Percentiles rank a stretch among this genome's conserved stretches.
Evolutionary conservation across 345 rosid species (phyloP).

Genomic region (Populus nigra): DNA sequence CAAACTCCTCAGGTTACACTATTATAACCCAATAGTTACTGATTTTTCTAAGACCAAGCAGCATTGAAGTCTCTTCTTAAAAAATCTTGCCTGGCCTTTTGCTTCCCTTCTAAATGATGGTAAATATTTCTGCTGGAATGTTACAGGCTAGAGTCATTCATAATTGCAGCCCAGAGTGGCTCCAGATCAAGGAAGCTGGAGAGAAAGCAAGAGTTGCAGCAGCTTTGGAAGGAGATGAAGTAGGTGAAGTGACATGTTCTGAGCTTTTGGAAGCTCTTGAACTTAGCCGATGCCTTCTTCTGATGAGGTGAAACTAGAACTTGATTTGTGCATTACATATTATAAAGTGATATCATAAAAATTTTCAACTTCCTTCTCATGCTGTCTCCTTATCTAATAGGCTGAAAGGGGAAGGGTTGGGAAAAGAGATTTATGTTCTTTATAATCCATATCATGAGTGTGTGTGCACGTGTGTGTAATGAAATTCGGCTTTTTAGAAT

Average conservation of each 20-base stretch:
- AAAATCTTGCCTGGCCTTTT: neutral
- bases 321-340: neutral
- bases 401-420: neutral
- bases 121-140: conserved; percentile 13
- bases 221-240: conserved; percentile 70
- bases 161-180: conserved; percentile 84
- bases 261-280: conserved; percentile 99
- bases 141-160: conserved; percentile 92
- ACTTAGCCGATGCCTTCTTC: conserved; percentile 88
- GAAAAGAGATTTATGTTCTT: neutral
- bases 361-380: neutral
- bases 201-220: conserved; percentile 84
- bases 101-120: neutral
- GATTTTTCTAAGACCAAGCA: conserved; percentile 4
- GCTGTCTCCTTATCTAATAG: neutral
- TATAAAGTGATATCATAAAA: neutral
- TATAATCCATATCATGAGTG: neutral
- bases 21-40: conserved; percentile 10
- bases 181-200: conserved; percentile 81
- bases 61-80: neutral
- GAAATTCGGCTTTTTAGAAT: neutral
- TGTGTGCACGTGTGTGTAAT: neutral
- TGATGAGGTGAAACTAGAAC: conserved; percentile 69
- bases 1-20: conserved; percentile 82
- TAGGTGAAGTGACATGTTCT: conserved; percentile 86